Evolutionary conservation across 164 flowering plant species (phyloP).

Genomic region (Litsea cubeba): DNA sequence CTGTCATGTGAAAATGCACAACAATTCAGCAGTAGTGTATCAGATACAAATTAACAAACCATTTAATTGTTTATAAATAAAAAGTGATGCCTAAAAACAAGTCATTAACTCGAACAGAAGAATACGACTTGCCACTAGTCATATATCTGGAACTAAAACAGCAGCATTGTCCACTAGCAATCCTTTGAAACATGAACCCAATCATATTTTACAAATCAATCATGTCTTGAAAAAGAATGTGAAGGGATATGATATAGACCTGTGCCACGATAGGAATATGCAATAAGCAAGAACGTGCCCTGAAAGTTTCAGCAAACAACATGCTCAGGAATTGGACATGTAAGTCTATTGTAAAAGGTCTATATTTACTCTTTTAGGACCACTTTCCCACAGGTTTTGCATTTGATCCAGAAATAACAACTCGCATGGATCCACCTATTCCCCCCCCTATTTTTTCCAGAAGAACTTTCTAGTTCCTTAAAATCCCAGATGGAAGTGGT

Average conservation of each 20-base stretch:
- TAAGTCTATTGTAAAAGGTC: too few relatives aligned
- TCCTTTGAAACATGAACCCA: too few relatives aligned
- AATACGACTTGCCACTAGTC: neutral
- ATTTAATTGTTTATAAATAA: too few relatives aligned
- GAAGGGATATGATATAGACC: neutral
- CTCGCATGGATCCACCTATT: neutral
- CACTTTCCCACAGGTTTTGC: neutral
- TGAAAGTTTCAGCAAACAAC: slow-evolving; percentile 22
- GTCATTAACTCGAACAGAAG: neutral
- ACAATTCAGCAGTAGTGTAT: neutral
- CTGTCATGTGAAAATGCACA: slow-evolving; percentile 22
- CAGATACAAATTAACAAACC: neutral
- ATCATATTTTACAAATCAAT: too few relatives aligned
- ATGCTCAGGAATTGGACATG: too few relatives aligned
- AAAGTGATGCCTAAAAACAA: neutral
- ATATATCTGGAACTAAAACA: neutral
- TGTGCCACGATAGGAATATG: slow-evolving; percentile 47
- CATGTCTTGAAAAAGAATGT: neutral
- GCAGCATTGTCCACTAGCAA: neutral
- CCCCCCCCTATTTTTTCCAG: neutral
- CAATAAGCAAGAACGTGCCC: slow-evolving; percentile 64
- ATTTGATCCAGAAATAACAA: neutral
- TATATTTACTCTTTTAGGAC: too few relatives aligned
- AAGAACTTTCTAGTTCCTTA: neutral
- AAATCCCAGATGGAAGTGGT: neutral